Evolutionary conservation across 2,329 filamentous ascomycete species (phyloP).

Genomic region (Rutstroemia sp.): DNA sequence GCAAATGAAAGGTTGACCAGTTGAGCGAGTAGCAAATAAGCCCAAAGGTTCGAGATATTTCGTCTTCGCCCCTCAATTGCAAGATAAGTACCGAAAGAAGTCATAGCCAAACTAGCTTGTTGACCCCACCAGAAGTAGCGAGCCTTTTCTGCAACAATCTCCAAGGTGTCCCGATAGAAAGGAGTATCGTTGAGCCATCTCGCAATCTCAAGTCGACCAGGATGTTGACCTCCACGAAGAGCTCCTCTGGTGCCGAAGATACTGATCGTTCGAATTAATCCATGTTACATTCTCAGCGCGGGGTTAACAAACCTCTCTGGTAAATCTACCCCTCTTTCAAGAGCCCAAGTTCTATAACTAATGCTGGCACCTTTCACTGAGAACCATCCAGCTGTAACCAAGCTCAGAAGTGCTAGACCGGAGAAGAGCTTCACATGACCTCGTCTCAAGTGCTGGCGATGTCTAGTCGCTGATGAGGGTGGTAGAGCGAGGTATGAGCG

Average conservation of each 20-base stretch:
- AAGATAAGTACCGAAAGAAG: constrained; percentile 50
- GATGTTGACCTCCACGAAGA: constrained; percentile 25
- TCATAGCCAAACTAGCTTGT: constrained; percentile 47
- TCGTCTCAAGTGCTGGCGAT: constrained; percentile 26
- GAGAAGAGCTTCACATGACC: constrained; percentile 34
- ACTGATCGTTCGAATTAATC: constrained; percentile 17
- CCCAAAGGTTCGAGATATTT: constrained; percentile 45
- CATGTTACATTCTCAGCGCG: constrained; percentile 2
- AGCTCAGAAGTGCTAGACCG: constrained; percentile 38
- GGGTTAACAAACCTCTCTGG: constrained; percentile 31
- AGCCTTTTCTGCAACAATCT: constrained; percentile 46
- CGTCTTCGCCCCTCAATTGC: constrained; percentile 52
- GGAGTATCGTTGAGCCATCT: constrained; percentile 26
- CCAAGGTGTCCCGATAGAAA: constrained; percentile 33
- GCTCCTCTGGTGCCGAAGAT: constrained; percentile 27
- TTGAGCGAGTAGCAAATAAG: constrained; percentile 52
- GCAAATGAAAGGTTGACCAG: constrained; percentile 53
- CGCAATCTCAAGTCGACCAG: constrained; percentile 24
- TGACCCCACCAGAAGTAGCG: constrained; percentile 56
- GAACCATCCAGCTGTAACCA: constrained; percentile 38
- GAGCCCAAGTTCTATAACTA: constrained; percentile 45
- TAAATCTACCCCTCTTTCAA: constrained; percentile 32
- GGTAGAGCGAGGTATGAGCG: constrained; percentile 28
- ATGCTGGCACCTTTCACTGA: constrained; percentile 36
- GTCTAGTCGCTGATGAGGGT: constrained; percentile 32